A percentile compares a stretch with the other conserved stretches of the same genome.
phyloP scores from a whole-genome alignment of 140 eudicot genomes.

The Stevia rebaudiana region DNA sequence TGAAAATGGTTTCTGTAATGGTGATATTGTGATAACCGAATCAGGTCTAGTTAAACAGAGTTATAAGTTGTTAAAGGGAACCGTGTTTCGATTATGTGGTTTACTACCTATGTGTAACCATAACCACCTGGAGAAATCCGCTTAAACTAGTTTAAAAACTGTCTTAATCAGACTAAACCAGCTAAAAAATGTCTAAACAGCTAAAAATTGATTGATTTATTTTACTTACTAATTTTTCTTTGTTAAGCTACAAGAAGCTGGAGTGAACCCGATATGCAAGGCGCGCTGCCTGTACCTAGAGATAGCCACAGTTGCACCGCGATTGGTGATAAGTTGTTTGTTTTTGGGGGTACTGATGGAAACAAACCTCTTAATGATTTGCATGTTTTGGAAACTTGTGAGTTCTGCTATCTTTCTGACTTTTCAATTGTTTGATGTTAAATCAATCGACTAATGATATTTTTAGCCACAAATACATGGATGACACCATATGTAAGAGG shows the following conservation, averaged over 20 bases:
- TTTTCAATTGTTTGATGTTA: background rate
- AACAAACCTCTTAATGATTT: conserved; percentile 69
- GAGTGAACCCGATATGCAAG: conserved; percentile 77
- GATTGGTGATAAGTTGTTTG: conserved; percentile 70
- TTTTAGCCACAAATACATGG: conserved; percentile 82
- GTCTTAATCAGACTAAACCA: too few relatives aligned
- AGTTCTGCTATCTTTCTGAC: conserved; percentile 29
- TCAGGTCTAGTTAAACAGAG: background rate
- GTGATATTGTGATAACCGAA: background rate
- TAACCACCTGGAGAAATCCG: too few relatives aligned
- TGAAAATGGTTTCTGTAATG: background rate
- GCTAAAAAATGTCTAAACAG: too few relatives aligned
- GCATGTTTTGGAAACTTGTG: conserved; percentile 84
- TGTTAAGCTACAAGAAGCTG: conserved; percentile 58
- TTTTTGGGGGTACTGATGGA: conserved; percentile 97
- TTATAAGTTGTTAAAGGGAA: background rate
- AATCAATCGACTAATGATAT: background rate
- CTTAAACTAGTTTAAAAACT: too few relatives aligned
- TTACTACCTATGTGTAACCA: background rate
- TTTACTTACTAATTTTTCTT: background rate
- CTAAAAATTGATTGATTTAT: background rate
- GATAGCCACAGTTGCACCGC: conserved; percentile 97
- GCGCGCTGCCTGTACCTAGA: conserved; percentile 74
- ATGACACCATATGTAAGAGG: conserved; percentile 70
- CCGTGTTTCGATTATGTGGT: background rate